Evolutionary conservation across 495 filamentous ascomycete genomes (phyloP), one percentile per base, ranked within the genome.

Genomic region (Podospora pseudocomata): DNA sequence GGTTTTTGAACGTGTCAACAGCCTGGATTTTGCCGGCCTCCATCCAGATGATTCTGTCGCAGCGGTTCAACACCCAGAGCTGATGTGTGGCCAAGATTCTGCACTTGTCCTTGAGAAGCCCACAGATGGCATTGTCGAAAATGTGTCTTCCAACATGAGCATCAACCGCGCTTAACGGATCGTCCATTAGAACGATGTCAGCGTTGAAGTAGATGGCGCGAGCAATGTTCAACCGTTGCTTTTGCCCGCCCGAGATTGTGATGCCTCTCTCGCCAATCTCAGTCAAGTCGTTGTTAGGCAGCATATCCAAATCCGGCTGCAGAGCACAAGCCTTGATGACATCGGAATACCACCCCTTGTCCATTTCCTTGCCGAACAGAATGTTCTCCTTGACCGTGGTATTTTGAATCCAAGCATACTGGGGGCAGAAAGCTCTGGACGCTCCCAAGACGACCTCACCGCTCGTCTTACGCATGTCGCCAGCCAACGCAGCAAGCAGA

Each of bases 351-450:
- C 90, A 92, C 0, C 78, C 72, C 28, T 75, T 78, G 56, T 92
- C 81, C 81, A 88, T 88, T 0, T 93, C 87, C 72, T 91, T 92
- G 2, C 94, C 94, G 71, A 99, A 97, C 1, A 96, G 74, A 65
- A 99, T 95, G 71, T 99, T 99, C 64, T 96, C 86, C 67, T 85
- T 88, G 5, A 97, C 89, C 16, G 89, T 90, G 0, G 92, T 82
- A 72, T 97, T 99, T 73, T 97, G 94, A 60, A 99, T 97, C 95
- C 95, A 99, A 3, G 95, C 91, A 74, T 95, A 96, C 73, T 99
- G 95, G 0, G 95, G 93, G 72, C 95, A 99, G 71, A 96, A 97
- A 0, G 93, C 91, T 62, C 93, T 80, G 2, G 87, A 87, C 2
- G 91, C 91, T 60, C 93, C 92, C 64, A 97, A 80, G 5, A 84